Evolutionary conservation across 148 eudicot species (phyloP).

Genomic region (Tetragonia tetragonoides): DNA sequence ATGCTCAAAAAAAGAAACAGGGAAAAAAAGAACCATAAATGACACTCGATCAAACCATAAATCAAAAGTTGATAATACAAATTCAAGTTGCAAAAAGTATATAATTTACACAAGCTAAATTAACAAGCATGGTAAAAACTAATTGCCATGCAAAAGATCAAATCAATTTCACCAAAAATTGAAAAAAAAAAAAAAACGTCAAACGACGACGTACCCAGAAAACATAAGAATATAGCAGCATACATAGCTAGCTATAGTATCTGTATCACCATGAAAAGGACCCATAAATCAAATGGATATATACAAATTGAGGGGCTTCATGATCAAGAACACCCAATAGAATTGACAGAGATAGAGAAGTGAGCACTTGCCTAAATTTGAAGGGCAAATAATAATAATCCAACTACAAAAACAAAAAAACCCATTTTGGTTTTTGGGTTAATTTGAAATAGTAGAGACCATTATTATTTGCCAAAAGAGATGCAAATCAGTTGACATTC

Average conservation of each 20-base stretch:
- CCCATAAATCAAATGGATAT: neutral
- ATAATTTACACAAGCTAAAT: neutral
- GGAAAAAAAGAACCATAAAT: neutral
- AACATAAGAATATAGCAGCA: too few relatives aligned
- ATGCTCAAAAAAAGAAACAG: neutral
- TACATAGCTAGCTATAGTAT: too few relatives aligned
- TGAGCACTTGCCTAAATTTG: conserved; percentile 1
- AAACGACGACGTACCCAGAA: too few relatives aligned
- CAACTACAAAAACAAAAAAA: too few relatives aligned
- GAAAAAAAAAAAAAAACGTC: too few relatives aligned
- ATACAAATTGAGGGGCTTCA: too few relatives aligned
- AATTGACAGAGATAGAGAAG: conserved; percentile 8
- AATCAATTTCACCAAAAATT: neutral
- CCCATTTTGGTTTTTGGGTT: neutral
- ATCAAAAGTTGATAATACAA: neutral
- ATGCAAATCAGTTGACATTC: neutral
- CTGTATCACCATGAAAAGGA: neutral
- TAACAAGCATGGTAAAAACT: neutral
- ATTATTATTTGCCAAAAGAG: neutral
- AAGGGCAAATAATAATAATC: too few relatives aligned
- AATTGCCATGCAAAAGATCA: neutral
- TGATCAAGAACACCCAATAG: neutral
- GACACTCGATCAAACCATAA: too few relatives aligned
- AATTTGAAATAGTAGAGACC: neutral
- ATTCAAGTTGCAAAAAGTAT: neutral